Evolutionary conservation across 768 basidiomycete species (phyloP), one percentile per base, ranked within the genome.

Genomic region (Rhodotorula sphaerocarpa): DNA sequence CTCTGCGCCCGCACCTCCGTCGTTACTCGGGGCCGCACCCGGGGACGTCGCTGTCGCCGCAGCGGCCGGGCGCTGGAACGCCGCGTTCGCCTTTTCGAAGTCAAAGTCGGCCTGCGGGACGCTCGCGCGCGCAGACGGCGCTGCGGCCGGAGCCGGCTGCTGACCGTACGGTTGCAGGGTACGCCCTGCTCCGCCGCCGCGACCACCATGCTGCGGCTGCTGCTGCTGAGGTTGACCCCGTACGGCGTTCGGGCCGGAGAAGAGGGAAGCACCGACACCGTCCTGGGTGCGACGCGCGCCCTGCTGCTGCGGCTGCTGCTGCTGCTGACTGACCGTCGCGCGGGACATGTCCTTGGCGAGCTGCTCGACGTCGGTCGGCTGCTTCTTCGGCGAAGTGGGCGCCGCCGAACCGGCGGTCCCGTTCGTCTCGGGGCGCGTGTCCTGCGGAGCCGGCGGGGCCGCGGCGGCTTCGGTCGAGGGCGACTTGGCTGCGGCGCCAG

Each of bases 51-150:
- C 33, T 3, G 18, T 25, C 2, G 50, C 5, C 30, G 59, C 23
- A 2, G 34, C 3, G 5, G 27, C 23, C 44, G 69, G 67, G 54
- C 72, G 73, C 43, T 71, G 60, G 64, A 74, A 73, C 51, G 71
- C 57, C 16, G 65, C 71, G 65, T 73, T 73, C 21, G 68, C 47
- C 25, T 59, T 59, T n/a, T 62, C 73, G 39, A 73, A 74, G 54
- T 73, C 74, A 34, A 74, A 73, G 44, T 74, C 72, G 18, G 59
- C 44, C 4, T 59, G 53, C 4, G 71, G 71, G 20, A 70, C 59
- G 5, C 57, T 39, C 36, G 36, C 16, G 10, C 36, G 36, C 9
- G 36, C 36, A n/a, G 21, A 57, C 51, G 18, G 20, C 43, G 16
- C n/a, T n/a, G n/a, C n/a, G n/a, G n/a, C n/a, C 34, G 5, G 27